phyloP scores from a whole-genome alignment of 805 yeast species.

The Saccharomycopsis microspora region DNA sequence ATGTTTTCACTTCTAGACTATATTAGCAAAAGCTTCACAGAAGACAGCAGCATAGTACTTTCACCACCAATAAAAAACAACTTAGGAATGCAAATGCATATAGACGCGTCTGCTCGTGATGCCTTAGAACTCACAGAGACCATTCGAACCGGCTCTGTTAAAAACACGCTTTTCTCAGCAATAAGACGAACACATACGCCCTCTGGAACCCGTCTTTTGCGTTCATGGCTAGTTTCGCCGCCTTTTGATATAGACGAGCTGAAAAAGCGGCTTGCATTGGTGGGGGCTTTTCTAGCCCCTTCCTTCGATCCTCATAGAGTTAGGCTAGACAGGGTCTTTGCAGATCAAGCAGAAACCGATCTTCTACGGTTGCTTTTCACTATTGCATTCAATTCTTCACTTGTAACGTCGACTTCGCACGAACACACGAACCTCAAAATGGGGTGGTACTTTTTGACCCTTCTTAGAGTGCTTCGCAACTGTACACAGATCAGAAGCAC shows the following conservation, averaged over 20 bases:
- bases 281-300: conserved; percentile 30
- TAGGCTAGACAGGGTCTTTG: conserved; percentile 2
- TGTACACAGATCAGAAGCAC: conserved; percentile 59
- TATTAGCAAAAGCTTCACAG: conserved; percentile 13
- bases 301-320: not conserved
- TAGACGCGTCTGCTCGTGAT: conserved; percentile 70
- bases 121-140: conserved; percentile 64
- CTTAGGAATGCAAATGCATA: conserved; percentile 48
- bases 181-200: conserved; percentile 67
- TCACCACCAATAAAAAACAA: conserved; percentile 54
- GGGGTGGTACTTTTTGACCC: conserved; percentile 20
- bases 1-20: conserved; percentile 8
- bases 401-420: not conserved
- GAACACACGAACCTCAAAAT: conserved; percentile 21
- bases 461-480: conserved; percentile 35
- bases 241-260: conserved; percentile 49
- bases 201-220: conserved; percentile 70
- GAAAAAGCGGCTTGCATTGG: conserved; percentile 39
- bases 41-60: conserved; percentile 31
- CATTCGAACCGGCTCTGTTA: conserved; percentile 40
- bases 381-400: conserved; percentile 11
- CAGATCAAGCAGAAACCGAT: conserved; percentile 31
- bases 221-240: conserved; percentile 79
- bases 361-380: conserved; percentile 45
- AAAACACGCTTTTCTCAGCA: conserved; percentile 62